Evolutionary conservation across 2,329 filamentous ascomycete species (phyloP), one percentile per base, ranked within the genome.

Genomic region (Ophiosphaerella herpotricha): DNA sequence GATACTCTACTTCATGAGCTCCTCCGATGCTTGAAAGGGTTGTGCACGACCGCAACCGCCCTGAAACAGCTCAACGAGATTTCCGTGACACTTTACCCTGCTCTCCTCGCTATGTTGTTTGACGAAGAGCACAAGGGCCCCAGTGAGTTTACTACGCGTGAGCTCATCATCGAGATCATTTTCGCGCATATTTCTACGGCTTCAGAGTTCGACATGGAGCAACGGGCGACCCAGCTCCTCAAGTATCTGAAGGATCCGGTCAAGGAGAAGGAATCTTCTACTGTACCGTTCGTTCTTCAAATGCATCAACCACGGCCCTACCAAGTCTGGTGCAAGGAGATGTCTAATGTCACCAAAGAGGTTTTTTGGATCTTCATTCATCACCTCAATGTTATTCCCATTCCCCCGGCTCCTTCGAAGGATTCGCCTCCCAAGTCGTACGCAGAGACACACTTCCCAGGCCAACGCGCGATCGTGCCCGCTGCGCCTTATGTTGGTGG

Each of bases 291-390:
- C 70, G 91, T 97, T 39, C 78, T 93, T 18, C 89, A 92, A 53
- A 97, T 97, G 85, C 88, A 89, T 61, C 86, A 87, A 32, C 85
- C 91, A 42, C 84, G 93, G 0, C 93, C 93, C 0, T 99, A 97
- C 73, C 88, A 91, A 31, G 84, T 96, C 2, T 99, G 93, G 93
- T 91, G 88, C 75, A 94, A 92, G 73, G 94, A 99, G 75, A 85
- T 93, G 14, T 87, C 87, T 52, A 92, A 89, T 63, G 93, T 97
- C 40, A 96, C 92, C 36, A 97, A 97, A 73, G 93, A 99, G 72
- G 93, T 97, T 24, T 99, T 99, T 71, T 99, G 93, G 93, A 97
- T 97, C 70, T 99, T 97, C 77, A 81, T 97, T 46, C 93, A 97
- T 74, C 89, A 96, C 61, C 80, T 96, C 50, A 97, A 97, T 64